phyloP scores from a whole-genome alignment of 2,329 filamentous ascomycete species.

The Bipolaris oryzae region DNA sequence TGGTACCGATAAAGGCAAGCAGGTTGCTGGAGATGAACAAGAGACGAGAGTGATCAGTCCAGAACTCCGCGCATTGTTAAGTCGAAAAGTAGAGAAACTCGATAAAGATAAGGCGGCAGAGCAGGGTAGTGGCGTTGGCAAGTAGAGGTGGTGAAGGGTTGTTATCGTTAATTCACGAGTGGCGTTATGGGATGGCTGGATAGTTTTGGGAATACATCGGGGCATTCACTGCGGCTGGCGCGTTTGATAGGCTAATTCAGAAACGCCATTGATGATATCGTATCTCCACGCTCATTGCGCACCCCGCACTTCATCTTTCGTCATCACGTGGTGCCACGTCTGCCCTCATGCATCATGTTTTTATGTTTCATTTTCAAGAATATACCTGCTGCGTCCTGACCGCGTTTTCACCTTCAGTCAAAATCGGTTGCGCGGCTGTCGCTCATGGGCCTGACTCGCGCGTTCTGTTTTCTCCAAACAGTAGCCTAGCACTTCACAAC shows the following conservation, averaged over 20 bases:
- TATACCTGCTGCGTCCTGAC: neutral
- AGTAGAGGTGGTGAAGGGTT: neutral
- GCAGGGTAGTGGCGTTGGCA: conserved; percentile 40
- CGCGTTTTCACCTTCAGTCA: neutral
- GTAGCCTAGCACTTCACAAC: conserved; percentile 10
- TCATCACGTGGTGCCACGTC: neutral
- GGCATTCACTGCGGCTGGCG: neutral
- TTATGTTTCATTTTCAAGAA: neutral
- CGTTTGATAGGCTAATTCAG: neutral
- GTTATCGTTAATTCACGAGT: neutral
- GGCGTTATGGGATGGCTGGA: neutral
- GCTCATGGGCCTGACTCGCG: conserved; percentile 1
- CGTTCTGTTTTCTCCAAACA: conserved; percentile 4
- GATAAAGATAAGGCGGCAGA: conserved; percentile 50
- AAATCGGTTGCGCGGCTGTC: neutral
- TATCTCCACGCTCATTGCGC: conserved; percentile 4
- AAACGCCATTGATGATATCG: neutral
- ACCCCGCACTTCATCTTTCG: conserved; percentile 1
- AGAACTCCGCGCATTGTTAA: conserved; percentile 66
- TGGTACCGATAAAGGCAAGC: conserved; percentile 43
- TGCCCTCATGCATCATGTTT: neutral
- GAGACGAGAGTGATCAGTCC: conserved; percentile 64
- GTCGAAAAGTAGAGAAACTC: conserved; percentile 62
- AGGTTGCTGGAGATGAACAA: conserved; percentile 35
- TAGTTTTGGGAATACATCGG: neutral